phyloP scores from a whole-genome alignment of 2,329 filamentous ascomycete species.

The Aureobasidium subglaciale region DNA sequence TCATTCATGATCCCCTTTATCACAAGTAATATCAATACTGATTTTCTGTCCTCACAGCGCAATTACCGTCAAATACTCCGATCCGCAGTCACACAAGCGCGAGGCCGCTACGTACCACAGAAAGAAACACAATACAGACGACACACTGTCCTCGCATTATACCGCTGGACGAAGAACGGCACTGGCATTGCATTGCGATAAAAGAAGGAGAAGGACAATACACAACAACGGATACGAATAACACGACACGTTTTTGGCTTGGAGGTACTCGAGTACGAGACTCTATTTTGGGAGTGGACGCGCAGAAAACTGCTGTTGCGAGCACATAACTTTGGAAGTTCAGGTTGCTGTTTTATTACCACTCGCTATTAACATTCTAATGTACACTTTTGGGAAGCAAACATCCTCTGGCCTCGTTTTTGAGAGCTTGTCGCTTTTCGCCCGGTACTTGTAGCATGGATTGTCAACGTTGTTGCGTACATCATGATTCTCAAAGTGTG shows the following conservation, averaged over 20 bases:
- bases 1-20: not conserved
- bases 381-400: not conserved
- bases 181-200: conserved; percentile 12
- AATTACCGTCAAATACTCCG: conserved; percentile 12
- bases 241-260: not conserved
- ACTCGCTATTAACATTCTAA: not conserved
- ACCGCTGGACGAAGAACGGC: conserved; percentile 14
- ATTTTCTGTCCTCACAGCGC: not conserved
- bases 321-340: not conserved
- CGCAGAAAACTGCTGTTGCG: not conserved
- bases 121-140: conserved; percentile 14
- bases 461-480: not conserved
- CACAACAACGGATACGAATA: not conserved
- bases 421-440: too few relatives aligned
- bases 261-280: too few relatives aligned
- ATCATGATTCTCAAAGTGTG: not conserved
- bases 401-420: too few relatives aligned
- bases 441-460: too few relatives aligned
- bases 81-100: conserved; percentile 13
- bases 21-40: not conserved
- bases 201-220: not conserved
- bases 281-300: not conserved
- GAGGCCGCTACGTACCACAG: conserved; percentile 14
- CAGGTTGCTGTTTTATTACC: not conserved
- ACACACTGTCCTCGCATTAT: conserved; percentile 12